Base-by-base conservation (phyloP, 805 yeast genomes). In the Candida boidinii region DNA sequence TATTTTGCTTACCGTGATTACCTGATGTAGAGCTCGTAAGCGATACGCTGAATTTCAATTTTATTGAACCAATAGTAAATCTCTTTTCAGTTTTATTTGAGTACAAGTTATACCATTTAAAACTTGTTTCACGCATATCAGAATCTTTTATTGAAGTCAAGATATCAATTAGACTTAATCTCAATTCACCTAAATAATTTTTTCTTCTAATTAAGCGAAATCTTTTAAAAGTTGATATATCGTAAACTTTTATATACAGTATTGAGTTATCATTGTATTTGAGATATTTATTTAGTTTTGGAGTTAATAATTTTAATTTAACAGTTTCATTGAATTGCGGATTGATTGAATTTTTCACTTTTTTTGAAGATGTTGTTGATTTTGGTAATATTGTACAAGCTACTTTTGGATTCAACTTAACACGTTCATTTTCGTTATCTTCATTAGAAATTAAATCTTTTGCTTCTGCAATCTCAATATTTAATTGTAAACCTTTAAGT, bases 181-280 rank as follows among this genome's bases (percentile, higher is more conserved):
- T 39, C 17, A 52, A 31, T 30, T 53, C 58, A 7, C 58, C 58
- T 14, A 52, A 25, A 31, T 53, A 53, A 13, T 42, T 44, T 26
- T 42, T 41, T 29, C 39, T 38, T 5, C 41, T 31, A 22, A 43
- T 40, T 29, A 43, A 49, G 22, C 38, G 39, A 34, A 49, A 53
- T 38, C 42, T 28, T 15, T 15, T 28, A 6, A 16, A 4, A 27
- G 12, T 14, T 22, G 17, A 12, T 10, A 10, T 11, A 14, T 10
- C 28, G 35, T 11, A 27, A 22, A 16, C 27, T 15, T 10, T 12
- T 13, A 7, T 5, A 15, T 16, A 4, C 28, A 18, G 9, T 26
- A 16, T 14, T 13, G 14, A 7, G 34, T 30, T 25, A 8, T 26
- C 28, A n/a, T 34, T 25, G n/a, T 31, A 30, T 4, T 30, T 23